Percentiles rank a stretch among this genome's conserved stretches.
Conservation (phyloP, 495 filamentous ascomycete species). For the Corynascus novoguineensis region DNA sequence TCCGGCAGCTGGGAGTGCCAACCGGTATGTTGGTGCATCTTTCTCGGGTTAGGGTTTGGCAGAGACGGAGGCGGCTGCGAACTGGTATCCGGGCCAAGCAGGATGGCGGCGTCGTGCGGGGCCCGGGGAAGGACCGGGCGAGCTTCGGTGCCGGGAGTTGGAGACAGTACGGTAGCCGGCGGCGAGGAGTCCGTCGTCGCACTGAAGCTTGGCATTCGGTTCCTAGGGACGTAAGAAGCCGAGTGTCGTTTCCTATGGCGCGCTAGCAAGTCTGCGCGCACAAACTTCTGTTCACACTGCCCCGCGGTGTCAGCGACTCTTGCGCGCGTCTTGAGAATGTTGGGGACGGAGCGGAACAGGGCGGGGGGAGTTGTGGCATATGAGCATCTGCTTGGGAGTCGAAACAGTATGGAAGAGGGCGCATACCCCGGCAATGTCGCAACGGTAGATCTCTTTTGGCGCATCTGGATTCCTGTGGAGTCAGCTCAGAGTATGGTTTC, state of each 20-base stretch:
- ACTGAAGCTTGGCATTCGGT: conserved; percentile 74
- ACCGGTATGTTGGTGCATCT: conserved; percentile 16
- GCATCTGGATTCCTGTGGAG: conserved; percentile 64
- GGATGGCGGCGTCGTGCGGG: conserved; percentile 45
- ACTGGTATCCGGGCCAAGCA: conserved; percentile 40
- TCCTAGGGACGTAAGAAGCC: conserved; percentile 80
- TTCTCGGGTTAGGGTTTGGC: conserved; percentile 18
- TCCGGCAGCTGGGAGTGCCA: conserved; percentile 38
- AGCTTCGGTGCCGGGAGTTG: conserved; percentile 28
- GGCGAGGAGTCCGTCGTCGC: conserved; percentile 32
- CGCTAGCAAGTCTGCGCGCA: conserved; percentile 84
- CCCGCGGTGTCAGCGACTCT: conserved; percentile 6
- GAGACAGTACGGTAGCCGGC: conserved; percentile 24
- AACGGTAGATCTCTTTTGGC: conserved; percentile 92
- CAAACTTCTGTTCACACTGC: conserved; percentile 76
- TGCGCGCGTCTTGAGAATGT: neutral
- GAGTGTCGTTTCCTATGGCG: conserved; percentile 92
- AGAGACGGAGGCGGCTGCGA: conserved; percentile 25
- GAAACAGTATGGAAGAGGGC: neutral
- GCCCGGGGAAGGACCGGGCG: conserved; percentile 36
- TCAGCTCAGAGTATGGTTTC: conserved; percentile 16
- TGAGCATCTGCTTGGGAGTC: neutral
- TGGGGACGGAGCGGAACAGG: neutral
- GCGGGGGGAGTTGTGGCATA: neutral
- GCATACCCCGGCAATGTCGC: conserved; percentile 67